These are phyloP conservation scores for Starmerella bombi DNA, from an alignment of 805 yeast species.

Conservation along the genomic window DNA sequence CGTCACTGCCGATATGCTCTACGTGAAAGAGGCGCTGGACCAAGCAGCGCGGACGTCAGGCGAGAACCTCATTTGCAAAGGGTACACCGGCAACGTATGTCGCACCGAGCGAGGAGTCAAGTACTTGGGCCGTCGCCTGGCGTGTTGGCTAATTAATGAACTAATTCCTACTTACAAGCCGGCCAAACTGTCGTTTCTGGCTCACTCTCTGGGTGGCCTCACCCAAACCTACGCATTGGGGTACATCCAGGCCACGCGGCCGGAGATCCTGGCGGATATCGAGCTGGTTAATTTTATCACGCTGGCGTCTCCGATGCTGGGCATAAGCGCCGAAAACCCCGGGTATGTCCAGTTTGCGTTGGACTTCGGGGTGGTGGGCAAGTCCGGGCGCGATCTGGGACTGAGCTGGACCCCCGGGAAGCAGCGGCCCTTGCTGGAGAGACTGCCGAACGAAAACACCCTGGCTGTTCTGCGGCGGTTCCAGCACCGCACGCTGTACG, in stretches of 20 bases:
- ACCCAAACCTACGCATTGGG: slow-evolving; percentile 86
- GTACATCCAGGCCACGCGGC: slow-evolving; percentile 48
- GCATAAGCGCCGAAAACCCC: slow-evolving; percentile 80
- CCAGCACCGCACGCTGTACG: slow-evolving; percentile 64
- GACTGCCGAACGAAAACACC: slow-evolving; percentile 66
- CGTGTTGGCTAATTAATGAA: slow-evolving; percentile 51
- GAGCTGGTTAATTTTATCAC: slow-evolving; percentile 70
- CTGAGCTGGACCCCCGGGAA: slow-evolving; percentile 34
- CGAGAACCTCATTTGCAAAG: slow-evolving; percentile 67
- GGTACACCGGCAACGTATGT: slow-evolving; percentile 70
- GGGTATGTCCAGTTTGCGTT: slow-evolving; percentile 70
- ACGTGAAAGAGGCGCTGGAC: slow-evolving; percentile 69
- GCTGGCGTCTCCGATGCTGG: slow-evolving; percentile 79
- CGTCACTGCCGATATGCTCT: slow-evolving; percentile 79
- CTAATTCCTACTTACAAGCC: slow-evolving; percentile 36
- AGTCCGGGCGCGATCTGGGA: slow-evolving; percentile 83
- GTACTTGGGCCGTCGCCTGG: slow-evolving; percentile 70
- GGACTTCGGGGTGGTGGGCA: slow-evolving; percentile 81
- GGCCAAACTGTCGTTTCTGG: slow-evolving; percentile 65
- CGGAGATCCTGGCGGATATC: slow-evolving; percentile 52
- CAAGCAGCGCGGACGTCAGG: slow-evolving; percentile 31
- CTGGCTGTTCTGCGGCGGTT: slow-evolving; percentile 50
- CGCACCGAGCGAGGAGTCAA: slow-evolving; percentile 82
- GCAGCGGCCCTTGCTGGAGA: slow-evolving; percentile 50
- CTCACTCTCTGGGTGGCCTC: slow-evolving; percentile 89